Evolutionary conservation across 306 rosid species (phyloP).

Genomic region (Adenanthera pavonina): DNA sequence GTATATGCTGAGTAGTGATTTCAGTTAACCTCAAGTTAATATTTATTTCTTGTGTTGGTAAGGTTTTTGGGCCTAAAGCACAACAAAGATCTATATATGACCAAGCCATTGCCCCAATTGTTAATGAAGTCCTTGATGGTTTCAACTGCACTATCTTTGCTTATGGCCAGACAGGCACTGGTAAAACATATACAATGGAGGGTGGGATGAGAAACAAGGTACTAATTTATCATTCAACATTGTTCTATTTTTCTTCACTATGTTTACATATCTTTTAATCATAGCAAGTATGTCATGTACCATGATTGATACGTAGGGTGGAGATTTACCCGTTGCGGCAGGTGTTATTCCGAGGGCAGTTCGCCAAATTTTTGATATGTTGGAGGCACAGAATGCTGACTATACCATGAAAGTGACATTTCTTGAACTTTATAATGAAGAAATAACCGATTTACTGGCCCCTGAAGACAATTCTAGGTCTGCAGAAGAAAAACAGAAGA

Average conservation of each 20-base stretch:
- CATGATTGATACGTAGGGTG: conserved; percentile 54
- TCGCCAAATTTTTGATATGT: conserved; percentile 87
- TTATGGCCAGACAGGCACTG: conserved; percentile 97
- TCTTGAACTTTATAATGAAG: conserved; percentile 94
- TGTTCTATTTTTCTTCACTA: not conserved
- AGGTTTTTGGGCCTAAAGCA: conserved; percentile 96
- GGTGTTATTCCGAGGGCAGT: conserved; percentile 98
- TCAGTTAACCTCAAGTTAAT: not conserved
- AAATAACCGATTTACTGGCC: conserved; percentile 81
- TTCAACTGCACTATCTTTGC: conserved; percentile 97
- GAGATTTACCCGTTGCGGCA: conserved; percentile 86
- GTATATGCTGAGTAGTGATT: conserved; percentile 1
- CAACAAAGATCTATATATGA: conserved; percentile 93
- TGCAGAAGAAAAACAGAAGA: conserved; percentile 76
- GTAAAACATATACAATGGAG: conserved; percentile 99
- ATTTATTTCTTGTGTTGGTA: conserved; percentile 13
- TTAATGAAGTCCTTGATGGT: conserved; percentile 94
- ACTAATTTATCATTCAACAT: conserved; percentile 22
- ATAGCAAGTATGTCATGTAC: not conserved
- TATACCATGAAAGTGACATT: conserved; percentile 92
- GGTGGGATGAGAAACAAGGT: conserved; percentile 96
- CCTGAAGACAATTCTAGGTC: conserved; percentile 74
- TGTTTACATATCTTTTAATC: conserved; percentile 12
- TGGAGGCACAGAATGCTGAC: conserved; percentile 87
- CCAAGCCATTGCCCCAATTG: conserved; percentile 92